A percentile compares a stretch with the other conserved stretches of the same genome.
Conservation (phyloP, 1,139 yeast genomes). For the Saccharomyces hybrid region DNA sequence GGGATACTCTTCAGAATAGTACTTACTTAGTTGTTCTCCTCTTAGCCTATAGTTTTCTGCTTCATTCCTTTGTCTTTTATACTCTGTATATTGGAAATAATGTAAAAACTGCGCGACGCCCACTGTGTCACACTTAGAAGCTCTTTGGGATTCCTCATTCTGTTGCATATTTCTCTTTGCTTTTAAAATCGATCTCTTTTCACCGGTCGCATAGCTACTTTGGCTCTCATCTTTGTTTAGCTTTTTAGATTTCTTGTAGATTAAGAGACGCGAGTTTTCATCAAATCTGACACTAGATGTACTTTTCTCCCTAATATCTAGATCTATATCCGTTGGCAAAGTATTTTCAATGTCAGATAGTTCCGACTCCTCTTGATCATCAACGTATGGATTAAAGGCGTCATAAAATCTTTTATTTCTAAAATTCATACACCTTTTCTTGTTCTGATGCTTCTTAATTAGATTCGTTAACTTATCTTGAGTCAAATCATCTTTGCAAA, state of each 20-base stretch:
- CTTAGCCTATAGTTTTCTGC: constrained; percentile 18
- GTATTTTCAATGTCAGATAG: constrained; percentile 1
- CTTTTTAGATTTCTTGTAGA: constrained; percentile 18
- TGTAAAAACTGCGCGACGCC: constrained; percentile 19
- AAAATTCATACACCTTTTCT: constrained; percentile 10
- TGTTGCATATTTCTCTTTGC: constrained; percentile 17
- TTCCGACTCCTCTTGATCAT: constrained; percentile 2
- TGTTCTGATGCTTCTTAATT: constrained; percentile 8
- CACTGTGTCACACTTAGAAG: constrained; percentile 23
- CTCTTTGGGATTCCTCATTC: constrained; percentile 18
- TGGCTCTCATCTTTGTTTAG: not conserved
- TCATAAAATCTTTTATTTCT: constrained; percentile 18
- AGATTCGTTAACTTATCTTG: constrained; percentile 13
- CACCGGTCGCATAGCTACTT: not conserved
- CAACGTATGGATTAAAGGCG: constrained; percentile 3
- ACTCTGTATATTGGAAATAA: constrained; percentile 20
- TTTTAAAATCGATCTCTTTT: constrained; percentile 21
- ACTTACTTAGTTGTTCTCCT: constrained; percentile 21
- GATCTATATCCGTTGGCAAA: constrained; percentile 4
- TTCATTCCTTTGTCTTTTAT: constrained; percentile 17
- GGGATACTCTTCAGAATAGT: constrained; percentile 18
- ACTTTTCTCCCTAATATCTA: constrained; percentile 3
- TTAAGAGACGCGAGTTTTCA: constrained; percentile 19
- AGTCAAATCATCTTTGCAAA: constrained; percentile 16
- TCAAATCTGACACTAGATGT: constrained; percentile 21